Percentiles rank a stretch among this genome's conserved stretches.
Evolutionary conservation across 2,329 filamentous ascomycete species (phyloP).

Genomic region (Aureobasidium pullulans): DNA sequence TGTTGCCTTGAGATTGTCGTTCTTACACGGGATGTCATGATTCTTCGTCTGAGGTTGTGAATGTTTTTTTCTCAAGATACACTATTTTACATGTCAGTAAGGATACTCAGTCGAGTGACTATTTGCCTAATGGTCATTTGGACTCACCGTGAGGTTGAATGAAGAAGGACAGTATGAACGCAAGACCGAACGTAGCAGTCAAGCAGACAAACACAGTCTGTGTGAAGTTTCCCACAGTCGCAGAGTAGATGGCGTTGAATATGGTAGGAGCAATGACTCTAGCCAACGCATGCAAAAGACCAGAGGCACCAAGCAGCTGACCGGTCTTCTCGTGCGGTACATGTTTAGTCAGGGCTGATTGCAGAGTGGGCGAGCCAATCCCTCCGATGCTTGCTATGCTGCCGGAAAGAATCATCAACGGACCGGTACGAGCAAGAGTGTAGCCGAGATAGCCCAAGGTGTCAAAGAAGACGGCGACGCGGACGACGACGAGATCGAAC

Average conservation of each 20-base stretch:
- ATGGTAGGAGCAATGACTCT: slow-evolving; percentile 71
- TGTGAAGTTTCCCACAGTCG: slow-evolving; percentile 68
- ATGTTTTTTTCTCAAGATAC: too few relatives aligned
- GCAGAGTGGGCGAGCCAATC: slow-evolving; percentile 75
- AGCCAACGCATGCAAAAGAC: slow-evolving; percentile 74
- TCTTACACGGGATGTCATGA: neutral
- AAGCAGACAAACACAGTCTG: slow-evolving; percentile 80
- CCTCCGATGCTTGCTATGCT: slow-evolving; percentile 71
- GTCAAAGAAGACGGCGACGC: slow-evolving; percentile 68
- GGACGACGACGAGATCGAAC: slow-evolving; percentile 71
- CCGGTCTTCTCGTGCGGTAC: slow-evolving; percentile 76
- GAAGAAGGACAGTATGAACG: slow-evolving; percentile 61
- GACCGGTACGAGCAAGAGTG: slow-evolving; percentile 53
- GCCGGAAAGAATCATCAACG: slow-evolving; percentile 64
- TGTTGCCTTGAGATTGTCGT: neutral
- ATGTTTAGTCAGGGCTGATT: slow-evolving; percentile 83
- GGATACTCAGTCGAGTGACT: too few relatives aligned
- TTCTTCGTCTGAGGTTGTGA: neutral
- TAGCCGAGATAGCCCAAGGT: slow-evolving; percentile 70
- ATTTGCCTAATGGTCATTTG: too few relatives aligned
- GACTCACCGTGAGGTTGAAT: slow-evolving; percentile 67
- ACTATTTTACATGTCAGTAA: too few relatives aligned
- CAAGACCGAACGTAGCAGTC: slow-evolving; percentile 56
- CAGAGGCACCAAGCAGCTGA: slow-evolving; percentile 79
- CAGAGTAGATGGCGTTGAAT: slow-evolving; percentile 80